A percentile compares a stretch with the other conserved stretches of the same genome.
phyloP scores from a whole-genome alignment of 2,329 filamentous ascomycete species.

The Graphiopsis chlorocephala region DNA sequence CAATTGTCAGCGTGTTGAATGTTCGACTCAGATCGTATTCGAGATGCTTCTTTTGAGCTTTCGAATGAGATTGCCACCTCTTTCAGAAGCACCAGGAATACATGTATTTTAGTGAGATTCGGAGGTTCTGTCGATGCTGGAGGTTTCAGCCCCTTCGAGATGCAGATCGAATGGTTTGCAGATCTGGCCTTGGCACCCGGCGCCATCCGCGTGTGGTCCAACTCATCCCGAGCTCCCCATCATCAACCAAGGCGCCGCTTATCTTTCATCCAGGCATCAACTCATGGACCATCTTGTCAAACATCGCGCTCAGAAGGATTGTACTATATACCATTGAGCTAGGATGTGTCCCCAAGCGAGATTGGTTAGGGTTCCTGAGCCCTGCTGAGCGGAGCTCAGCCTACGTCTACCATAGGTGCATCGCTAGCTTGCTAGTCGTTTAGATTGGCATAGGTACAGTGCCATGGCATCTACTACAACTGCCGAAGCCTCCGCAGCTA shows the following conservation, averaged over 20 bases:
- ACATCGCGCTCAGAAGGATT: background rate
- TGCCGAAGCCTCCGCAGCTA: background rate
- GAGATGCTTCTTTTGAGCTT: background rate
- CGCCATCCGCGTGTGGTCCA: background rate
- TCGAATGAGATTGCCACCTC: background rate
- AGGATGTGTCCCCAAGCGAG: background rate
- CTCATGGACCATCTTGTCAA: background rate
- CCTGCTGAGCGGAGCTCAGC: background rate
- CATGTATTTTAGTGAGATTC: background rate
- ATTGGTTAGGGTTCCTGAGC: background rate
- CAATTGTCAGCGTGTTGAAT: background rate
- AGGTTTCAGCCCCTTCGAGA: background rate
- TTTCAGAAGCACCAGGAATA: background rate
- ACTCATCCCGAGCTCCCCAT: background rate
- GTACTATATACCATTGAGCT: background rate
- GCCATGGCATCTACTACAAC: background rate
- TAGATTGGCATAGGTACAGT: background rate
- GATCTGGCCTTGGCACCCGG: background rate
- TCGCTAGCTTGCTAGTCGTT: background rate
- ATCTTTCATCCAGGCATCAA: background rate
- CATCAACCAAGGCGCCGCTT: background rate
- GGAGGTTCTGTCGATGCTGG: background rate
- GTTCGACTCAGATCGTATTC: background rate
- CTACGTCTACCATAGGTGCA: background rate
- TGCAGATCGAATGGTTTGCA: background rate